Base-by-base conservation (phyloP, 2,329 filamentous ascomycete species). In the Fusarium graminum region DNA sequence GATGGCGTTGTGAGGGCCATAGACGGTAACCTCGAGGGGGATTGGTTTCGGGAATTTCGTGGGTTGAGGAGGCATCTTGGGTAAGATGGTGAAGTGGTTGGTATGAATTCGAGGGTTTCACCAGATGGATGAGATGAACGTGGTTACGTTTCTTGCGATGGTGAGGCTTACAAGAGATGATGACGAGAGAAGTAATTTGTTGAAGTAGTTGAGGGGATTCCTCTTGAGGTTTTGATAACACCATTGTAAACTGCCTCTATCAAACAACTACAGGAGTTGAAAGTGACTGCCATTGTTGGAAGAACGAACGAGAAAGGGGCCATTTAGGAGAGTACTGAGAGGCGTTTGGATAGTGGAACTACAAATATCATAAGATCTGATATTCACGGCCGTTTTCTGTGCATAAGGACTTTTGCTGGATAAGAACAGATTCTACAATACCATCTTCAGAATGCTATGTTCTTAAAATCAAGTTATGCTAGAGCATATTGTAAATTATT, bases 11-110 rank as follows among this genome's bases (percentile, higher is more conserved):
- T 65, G 59, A 25, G 79, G 72, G 39, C 82, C 82, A 74, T 88
- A 88, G 68, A 85, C 80, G 54, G 86, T 84, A 41, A 87, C 78
- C 69, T 88, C 86, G 17, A 87, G 80, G 16, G 75, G 75, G 19
- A 74, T 68, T 17, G 63, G 57, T n/a, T 49, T 47, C 19, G 41
- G 50, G 28, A 46, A 36, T 22, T 50, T 46, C 26, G 28, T 30
- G 28, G 36, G 44, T 4, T 42, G 40, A 6, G 43, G 40, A 39
- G 46, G 39, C 65, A 67, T 68, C 19, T 28, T 65, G 25, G 6
- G 30, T 25, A 28, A 44, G 26, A 39, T 44, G 7, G 25, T 25
- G 44, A 44, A 52, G 13, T 45, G 28, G 41, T 14, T 28, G 26
- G 7, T 30, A 13, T 43, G 28, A 11, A 9, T 4, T 12, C 42